Conservation (phyloP, 2,329 filamentous ascomycete species). For the Exophiala viscosa region DNA sequence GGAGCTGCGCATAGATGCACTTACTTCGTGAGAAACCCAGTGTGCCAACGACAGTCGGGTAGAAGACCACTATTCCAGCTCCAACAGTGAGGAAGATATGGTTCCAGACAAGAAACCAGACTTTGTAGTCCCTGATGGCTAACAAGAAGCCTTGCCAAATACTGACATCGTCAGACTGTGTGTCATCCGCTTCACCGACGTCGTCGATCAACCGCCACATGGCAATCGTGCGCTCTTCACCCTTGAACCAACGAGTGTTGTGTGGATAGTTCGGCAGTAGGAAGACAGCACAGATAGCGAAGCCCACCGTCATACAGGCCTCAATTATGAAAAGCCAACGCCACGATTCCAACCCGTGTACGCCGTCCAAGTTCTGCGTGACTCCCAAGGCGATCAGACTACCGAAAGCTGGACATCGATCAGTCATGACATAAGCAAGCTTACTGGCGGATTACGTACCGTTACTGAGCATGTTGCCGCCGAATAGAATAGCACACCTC, state of each 20-base stretch:
- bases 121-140: background rate
- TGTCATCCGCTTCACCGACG: slow-evolving; percentile 39
- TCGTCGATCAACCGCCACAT: slow-evolving; percentile 34
- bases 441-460: slow-evolving; percentile 29
- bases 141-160: slow-evolving; percentile 25
- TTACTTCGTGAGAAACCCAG: slow-evolving; percentile 41
- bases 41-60: slow-evolving; percentile 66
- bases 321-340: slow-evolving; percentile 34
- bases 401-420: background rate
- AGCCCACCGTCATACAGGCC: slow-evolving; percentile 29
- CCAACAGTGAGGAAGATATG: slow-evolving; percentile 40
- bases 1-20: background rate
- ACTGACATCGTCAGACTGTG: slow-evolving; percentile 34
- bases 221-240: slow-evolving; percentile 32
- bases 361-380: background rate
- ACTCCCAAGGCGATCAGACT: background rate
- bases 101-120: slow-evolving; percentile 1
- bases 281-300: slow-evolving; percentile 33
- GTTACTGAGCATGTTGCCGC: slow-evolving; percentile 63
- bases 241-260: slow-evolving; percentile 37
- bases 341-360: slow-evolving; percentile 9
- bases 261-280: slow-evolving; percentile 42
- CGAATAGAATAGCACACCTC: slow-evolving; percentile 31
- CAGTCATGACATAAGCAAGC: background rate
- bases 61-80: slow-evolving; percentile 61